Evolutionary conservation across 1,139 yeast species (phyloP), one percentile per base, ranked within the genome.

Genomic region (Saccharomyces pastorianus): DNA sequence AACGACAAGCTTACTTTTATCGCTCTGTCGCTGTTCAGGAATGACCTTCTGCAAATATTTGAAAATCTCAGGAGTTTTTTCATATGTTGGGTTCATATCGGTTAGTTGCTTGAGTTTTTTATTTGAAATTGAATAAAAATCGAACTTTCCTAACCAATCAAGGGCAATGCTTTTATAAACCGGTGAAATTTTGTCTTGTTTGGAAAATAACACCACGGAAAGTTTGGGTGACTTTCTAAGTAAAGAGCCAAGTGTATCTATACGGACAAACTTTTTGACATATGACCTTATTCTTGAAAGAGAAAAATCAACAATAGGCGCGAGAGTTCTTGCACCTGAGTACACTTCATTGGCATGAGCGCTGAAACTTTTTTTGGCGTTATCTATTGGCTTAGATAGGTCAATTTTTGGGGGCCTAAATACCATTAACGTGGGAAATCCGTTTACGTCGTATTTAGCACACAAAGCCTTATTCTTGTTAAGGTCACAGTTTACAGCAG

Each of bases 401-500:
- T 75, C 73, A 51, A 77, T 71, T 64, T 85, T 85, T n/a, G 90
- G 88, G 1, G 97, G 95, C 65, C 93, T 79, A 71, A 86, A 89
- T 4, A 85, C 85, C 74, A 85, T 74, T 50, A 91, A 67, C 0
- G 96, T 85, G 3, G 98, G 98, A 69, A 79, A 90, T 0, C 96
- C 95, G 61, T 82, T 75, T 48, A 91, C 74, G 51, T 78, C 76
- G 67, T 87, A 78, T 56, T 77, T 72, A n/a, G 83, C 73, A 72
- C 98, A 93, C 4, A 91, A 68, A 28, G 73, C 77, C 68, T 85
- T 83, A 68, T 90, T 90, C 55, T 66, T 68, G 2, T 77, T 80
- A 52, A 77, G 76, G 65, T 91, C 96, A 73, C 99, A 93, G 70
- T 91, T 84, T 7, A 93, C 91, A 13, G 96, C 88, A 2, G 83